Evolutionary conservation across 1,139 yeast species (phyloP), one percentile per base, ranked within the genome.

Genomic region (Candida sp.): DNA sequence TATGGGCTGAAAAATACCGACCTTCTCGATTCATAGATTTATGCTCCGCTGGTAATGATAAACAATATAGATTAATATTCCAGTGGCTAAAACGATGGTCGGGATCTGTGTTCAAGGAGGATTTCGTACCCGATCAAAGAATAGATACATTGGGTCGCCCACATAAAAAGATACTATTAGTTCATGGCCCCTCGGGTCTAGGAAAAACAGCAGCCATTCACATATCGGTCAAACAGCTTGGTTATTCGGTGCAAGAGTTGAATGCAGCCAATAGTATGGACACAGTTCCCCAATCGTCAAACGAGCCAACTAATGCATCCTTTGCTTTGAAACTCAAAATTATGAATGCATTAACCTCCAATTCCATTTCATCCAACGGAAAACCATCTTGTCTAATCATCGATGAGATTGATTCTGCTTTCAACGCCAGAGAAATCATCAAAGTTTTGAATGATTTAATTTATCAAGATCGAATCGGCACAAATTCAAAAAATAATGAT

Each of bases 171-270:
- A 73, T 93, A 1, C 60, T 93, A 34, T 66, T 93, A 40, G 76
- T 93, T 3, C 89, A 86, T 58, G 99, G 99, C 0, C 95, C 97
- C 0, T 91, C 97, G 1, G 99, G 99, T 1, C 76, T 87, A n/a
- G 99, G 99, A 5, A 93, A 93, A 60, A 93, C 99, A 0, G 81
- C 95, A 0, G 84, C 90, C 3, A 90, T 95, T 0, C 97, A 91
- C 60, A 77, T 89, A 1, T 76, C 90, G 33, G 96, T 96, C 4
- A 76, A 75, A 41, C 96, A 88, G 51, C 78, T 87, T 39, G 96
- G 96, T 0, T 93, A 86, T 59, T 80, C 82, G 40, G 79, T 87
- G 0, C 77, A 87, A 54, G 99, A 93, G 57, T 75, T 91, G 50
- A 93, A 93, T 63, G 97, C 99, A 1, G 84, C 96, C 53, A 97